Conservation (phyloP, 768 basidiomycete genomes). For the Mycena rosella region DNA sequence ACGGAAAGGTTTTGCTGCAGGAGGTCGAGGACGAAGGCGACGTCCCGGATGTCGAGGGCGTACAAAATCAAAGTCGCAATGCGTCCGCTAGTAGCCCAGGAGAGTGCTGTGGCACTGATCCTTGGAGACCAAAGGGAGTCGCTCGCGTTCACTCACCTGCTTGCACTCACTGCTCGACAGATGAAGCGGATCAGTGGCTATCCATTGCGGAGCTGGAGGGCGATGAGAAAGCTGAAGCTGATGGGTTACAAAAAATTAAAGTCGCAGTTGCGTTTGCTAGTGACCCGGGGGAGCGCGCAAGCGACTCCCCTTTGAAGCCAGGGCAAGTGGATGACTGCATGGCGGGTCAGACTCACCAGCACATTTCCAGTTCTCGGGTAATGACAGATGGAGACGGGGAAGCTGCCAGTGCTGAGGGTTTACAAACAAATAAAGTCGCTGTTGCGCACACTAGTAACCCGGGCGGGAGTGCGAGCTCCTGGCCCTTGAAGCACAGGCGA, state of each 20-base stretch:
- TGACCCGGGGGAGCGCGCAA: slow-evolving; percentile 11
- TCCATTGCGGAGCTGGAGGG: slow-evolving; percentile 4
- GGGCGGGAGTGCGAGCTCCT: slow-evolving; percentile 17
- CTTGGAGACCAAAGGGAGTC: slow-evolving; percentile 19
- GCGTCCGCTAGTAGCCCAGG: slow-evolving; percentile 28
- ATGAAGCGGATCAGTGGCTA: slow-evolving; percentile 4
- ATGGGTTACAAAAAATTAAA: slow-evolving; percentile 23
- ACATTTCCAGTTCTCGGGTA: not conserved
- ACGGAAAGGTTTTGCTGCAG: slow-evolving; percentile 2
- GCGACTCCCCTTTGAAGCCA: slow-evolving; percentile 18
- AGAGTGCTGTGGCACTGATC: slow-evolving; percentile 19
- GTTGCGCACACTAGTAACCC: slow-evolving; percentile 23
- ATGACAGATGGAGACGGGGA: not conserved
- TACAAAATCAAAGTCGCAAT: slow-evolving; percentile 20
- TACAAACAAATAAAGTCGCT: slow-evolving; percentile 24
- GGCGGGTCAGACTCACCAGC: not conserved
- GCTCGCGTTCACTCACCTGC: not conserved
- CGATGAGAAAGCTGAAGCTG: slow-evolving; percentile 3
- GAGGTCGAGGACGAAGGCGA: not conserved
- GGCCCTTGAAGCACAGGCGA: slow-evolving; percentile 24
- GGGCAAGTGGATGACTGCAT: not conserved
- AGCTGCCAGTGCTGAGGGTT: slow-evolving; percentile 8
- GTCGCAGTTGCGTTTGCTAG: slow-evolving; percentile 19
- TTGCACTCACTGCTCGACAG: slow-evolving; percentile 10
- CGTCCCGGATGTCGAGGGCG: not conserved